These are phyloP conservation scores for Rhytidhysteron rufulum DNA, from an alignment of 2,329 filamentous ascomycete genomes.

Conservation along the genomic window DNA sequence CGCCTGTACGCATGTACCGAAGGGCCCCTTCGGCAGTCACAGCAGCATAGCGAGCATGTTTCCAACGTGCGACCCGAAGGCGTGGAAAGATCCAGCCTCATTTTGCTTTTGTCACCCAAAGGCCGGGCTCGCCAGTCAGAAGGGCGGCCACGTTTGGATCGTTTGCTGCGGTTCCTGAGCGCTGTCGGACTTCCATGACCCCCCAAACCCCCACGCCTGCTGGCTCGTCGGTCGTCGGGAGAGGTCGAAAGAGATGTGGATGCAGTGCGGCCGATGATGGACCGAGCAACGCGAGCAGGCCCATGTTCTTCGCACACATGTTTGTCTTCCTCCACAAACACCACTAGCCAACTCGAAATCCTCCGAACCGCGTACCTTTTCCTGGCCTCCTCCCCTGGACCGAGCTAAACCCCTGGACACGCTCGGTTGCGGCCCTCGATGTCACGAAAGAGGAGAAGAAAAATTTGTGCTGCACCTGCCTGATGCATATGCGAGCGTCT, in stretches of 20 bases:
- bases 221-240: conserved; percentile 10
- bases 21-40: conserved; percentile 18
- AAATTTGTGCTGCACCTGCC: conserved; percentile 15
- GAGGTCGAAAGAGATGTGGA: conserved; percentile 3
- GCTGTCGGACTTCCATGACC: conserved; percentile 14
- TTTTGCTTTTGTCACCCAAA: conserved; percentile 26
- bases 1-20: conserved; percentile 12
- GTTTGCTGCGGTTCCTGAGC: conserved; percentile 29
- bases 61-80: conserved; percentile 14
- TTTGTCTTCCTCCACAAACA: not conserved
- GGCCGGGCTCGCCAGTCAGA: conserved; percentile 15
- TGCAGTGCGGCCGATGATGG: not conserved
- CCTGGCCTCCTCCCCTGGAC: no score
- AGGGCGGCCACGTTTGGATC: conserved; percentile 14
- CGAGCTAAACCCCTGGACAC: not conserved
- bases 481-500: conserved; percentile 14
- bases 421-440: not conserved
- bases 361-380: not conserved
- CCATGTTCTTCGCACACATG: not conserved
- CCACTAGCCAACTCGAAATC: not conserved
- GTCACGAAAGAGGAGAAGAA: conserved; percentile 16
- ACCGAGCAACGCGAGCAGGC: not conserved
- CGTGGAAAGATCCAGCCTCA: conserved; percentile 20
- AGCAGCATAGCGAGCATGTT: conserved; percentile 1
- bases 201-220: conserved; percentile 25